Evolutionary conservation across 2,329 filamentous ascomycete genomes (phyloP).

Genomic region (Bipolaris victoriae): DNA sequence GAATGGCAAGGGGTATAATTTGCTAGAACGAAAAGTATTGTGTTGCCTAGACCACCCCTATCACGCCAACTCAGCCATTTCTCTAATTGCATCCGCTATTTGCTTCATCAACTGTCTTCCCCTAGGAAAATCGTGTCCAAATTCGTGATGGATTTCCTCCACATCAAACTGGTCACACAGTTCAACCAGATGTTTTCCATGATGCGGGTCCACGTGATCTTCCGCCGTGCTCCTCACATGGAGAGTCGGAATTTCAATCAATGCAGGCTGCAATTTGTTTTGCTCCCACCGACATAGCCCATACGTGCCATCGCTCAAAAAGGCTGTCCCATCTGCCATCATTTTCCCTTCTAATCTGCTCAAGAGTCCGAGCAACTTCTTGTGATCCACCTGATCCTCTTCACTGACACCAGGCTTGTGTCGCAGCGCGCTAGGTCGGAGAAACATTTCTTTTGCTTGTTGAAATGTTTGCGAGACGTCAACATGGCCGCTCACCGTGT

Average conservation of each 20-base stretch:
- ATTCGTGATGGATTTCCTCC: not conserved
- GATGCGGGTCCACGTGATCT: conserved; percentile 1
- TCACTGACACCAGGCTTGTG: not conserved
- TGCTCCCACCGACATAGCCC: not conserved
- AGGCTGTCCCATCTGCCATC: not conserved
- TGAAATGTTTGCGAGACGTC: not conserved
- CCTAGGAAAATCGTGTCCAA: not conserved
- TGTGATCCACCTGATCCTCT: conserved; percentile 1
- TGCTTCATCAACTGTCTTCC: not conserved
- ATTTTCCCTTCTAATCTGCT: not conserved
- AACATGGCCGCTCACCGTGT: not conserved
- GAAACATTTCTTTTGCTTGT: conserved; percentile 2
- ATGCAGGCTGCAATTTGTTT: not conserved
- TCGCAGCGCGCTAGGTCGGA: conserved; percentile 4
- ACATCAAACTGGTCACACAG: not conserved
- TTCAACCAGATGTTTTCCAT: conserved; percentile 45
- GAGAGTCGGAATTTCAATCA: conserved; percentile 1
- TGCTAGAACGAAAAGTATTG: too few species aligned
- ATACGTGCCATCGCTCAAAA: not conserved
- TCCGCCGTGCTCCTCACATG: not conserved
- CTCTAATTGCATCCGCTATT: not conserved
- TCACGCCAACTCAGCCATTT: not conserved
- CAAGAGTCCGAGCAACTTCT: not conserved
- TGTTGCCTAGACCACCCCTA: too few species aligned
- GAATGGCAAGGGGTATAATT: too few species aligned